phyloP scores from a whole-genome alignment of 176 grass and related monocot species.

The Elymus sibiricus region DNA sequence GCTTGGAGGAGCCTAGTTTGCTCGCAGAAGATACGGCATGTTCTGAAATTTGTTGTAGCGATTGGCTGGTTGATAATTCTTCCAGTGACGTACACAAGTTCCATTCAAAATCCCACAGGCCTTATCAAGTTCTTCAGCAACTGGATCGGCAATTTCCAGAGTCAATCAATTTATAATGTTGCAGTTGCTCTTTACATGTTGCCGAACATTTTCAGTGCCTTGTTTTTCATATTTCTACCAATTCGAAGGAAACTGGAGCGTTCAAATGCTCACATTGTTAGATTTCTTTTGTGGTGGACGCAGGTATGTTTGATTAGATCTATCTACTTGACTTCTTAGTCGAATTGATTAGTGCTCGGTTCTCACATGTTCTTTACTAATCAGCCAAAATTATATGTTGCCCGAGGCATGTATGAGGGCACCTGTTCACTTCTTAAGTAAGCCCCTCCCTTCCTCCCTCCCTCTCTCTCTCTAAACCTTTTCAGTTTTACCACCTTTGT shows the following conservation, averaged over 20 bases:
- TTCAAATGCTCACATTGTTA: slow-evolving; percentile 59
- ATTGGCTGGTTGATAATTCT: slow-evolving; percentile 92
- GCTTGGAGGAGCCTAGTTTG: slow-evolving; percentile 84
- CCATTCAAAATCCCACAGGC: slow-evolving; percentile 81
- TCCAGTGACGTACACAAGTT: slow-evolving; percentile 59
- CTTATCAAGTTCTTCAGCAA: slow-evolving; percentile 81
- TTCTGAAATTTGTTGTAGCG: slow-evolving; percentile 82
- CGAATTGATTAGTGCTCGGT: slow-evolving; percentile 16
- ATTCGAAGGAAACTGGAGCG: slow-evolving; percentile 57
- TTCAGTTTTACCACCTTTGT: not conserved
- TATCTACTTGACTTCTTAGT: not conserved
- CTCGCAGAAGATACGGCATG: slow-evolving; percentile 60
- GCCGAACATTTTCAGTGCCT: slow-evolving; percentile 80
- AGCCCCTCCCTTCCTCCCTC: not conserved
- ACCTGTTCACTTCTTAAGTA: slow-evolving; percentile 91
- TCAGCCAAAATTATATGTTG: slow-evolving; percentile 94
- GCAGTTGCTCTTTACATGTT: slow-evolving; percentile 86
- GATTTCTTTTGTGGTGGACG: slow-evolving; percentile 94
- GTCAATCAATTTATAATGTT: slow-evolving; percentile 75
- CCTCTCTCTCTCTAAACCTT: not conserved
- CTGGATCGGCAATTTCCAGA: slow-evolving; percentile 70
- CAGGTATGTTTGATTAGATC: slow-evolving; percentile 52
- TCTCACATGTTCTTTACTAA: slow-evolving; percentile 25
- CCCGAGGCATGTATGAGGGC: slow-evolving; percentile 85
- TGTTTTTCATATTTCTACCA: slow-evolving; percentile 86